Base-by-base conservation (phyloP, 2,329 filamentous ascomycete genomes). In the Cladorrhinum sp. region DNA sequence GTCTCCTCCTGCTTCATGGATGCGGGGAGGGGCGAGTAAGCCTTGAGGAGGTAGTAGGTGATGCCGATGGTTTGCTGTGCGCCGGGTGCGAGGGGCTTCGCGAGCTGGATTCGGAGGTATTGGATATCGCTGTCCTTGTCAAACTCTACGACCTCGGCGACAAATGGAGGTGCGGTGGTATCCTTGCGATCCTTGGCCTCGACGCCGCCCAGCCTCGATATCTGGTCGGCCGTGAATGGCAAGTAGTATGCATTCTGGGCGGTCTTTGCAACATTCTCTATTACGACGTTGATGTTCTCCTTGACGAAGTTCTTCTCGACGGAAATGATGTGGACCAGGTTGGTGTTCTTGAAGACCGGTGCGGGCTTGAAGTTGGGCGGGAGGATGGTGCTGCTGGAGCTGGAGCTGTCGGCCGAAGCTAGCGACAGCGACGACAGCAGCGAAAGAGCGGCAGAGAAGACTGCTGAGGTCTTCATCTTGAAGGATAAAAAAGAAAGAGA, bases 101-200 rank as follows among this genome's bases (percentile, higher is more conserved):
- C 89, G 52, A 99, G 82, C 69, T 83, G 86, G 74, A 97, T 89
- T 63, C 88, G 86, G 79, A 92, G 96, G 84, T 91, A 98, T 74
- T 96, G 88, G 55, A 80, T 80, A 65, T 88, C 82, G 72, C 90
- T 92, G 67, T 85, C 72, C 21, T 79, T 69, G 64, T 89, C 82
- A 66, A 84, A 82, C 68, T 88, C 88, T 16, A 90, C 86, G 57
- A 84, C 78, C 67, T 91, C 87, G 48, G 88, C 86, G 54, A 78
- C 75, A 74, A 97, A 96, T 33, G 83, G 80, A 12, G 83, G 84
- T 67, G 85, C 82, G 57, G 81, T 82, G 36, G 84, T 76, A 66
- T 92, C 85, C 76, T 96, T 96, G 82, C 93, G 95, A 75, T 98
- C 92, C 79, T 89, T 91, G 58, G 93, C 95, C 78, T 98, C 93